A percentile compares a stretch with the other conserved stretches of the same genome.
phyloP scores from a whole-genome alignment of 2,329 filamentous ascomycete species.

The Pestalotiopsis fici region DNA sequence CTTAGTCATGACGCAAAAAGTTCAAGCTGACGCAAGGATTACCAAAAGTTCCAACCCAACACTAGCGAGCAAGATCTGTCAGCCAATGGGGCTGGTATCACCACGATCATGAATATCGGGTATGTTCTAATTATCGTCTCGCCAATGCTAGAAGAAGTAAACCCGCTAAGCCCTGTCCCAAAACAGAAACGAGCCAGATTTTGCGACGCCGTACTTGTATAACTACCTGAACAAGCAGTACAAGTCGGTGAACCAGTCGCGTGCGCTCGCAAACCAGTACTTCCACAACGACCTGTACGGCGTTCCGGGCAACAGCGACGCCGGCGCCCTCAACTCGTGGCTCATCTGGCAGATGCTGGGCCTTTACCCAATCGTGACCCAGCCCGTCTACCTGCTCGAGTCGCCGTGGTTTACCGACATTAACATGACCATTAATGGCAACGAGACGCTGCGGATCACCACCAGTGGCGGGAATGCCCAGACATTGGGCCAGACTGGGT shows the following conservation, averaged over 20 bases:
- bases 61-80: slow-evolving; percentile 18
- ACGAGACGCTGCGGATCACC: slow-evolving; percentile 4
- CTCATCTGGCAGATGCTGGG: slow-evolving; percentile 51
- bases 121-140: not conserved
- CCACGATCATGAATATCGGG: slow-evolving; percentile 24
- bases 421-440: slow-evolving; percentile 7
- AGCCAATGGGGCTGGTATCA: slow-evolving; percentile 20
- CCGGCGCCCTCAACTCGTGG: slow-evolving; percentile 50
- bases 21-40: not conserved
- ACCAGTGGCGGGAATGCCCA: not conserved
- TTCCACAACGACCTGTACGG: slow-evolving; percentile 39
- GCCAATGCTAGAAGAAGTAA: not conserved
- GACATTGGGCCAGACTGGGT: not conserved
- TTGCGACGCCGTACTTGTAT: slow-evolving; percentile 53
- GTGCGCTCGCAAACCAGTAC: slow-evolving; percentile 38
- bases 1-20: not conserved
- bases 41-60: slow-evolving; percentile 19
- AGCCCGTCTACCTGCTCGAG: slow-evolving; percentile 45
- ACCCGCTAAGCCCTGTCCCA: too few relatives aligned
- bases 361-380: slow-evolving; percentile 47
- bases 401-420: slow-evolving; percentile 41
- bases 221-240: slow-evolving; percentile 45
- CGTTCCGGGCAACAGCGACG: slow-evolving; percentile 46
- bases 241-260: slow-evolving; percentile 34
- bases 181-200: slow-evolving; percentile 12